Percentiles rank a stretch among this genome's conserved stretches.
Evolutionary conservation across 2,329 filamentous ascomycete genomes (phyloP).

Genomic region (Pyrenochaeta sp.): DNA sequence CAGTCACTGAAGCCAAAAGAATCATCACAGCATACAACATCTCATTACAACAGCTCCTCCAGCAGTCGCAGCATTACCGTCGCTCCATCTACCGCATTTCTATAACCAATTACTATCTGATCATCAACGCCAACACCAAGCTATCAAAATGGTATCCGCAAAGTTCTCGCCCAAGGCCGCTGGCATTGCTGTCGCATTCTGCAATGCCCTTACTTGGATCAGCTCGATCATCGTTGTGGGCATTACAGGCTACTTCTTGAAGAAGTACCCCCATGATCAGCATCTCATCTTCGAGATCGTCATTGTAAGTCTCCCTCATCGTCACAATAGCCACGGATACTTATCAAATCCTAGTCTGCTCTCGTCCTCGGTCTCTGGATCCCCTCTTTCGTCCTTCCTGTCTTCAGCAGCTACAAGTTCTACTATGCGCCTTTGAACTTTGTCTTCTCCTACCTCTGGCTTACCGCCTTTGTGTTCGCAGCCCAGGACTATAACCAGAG

Average conservation of each 20-base stretch:
- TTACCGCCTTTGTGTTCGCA: conserved; percentile 59
- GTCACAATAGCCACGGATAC: conserved; percentile 16
- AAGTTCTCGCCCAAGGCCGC: conserved; percentile 1
- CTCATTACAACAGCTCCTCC: conserved; percentile 11
- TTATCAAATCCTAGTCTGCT: conserved; percentile 42
- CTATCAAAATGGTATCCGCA: conserved; percentile 16
- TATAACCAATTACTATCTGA: neutral
- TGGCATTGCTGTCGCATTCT: conserved; percentile 9
- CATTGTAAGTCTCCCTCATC: conserved; percentile 44
- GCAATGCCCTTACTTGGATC: conserved; percentile 47
- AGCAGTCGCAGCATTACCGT: conserved; percentile 9
- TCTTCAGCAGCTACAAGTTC: conserved; percentile 48
- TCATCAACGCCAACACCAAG: neutral
- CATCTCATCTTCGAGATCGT: conserved; percentile 52
- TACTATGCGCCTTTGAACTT: conserved; percentile 53
- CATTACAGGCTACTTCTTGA: conserved; percentile 52
- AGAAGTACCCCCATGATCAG: conserved; percentile 39
- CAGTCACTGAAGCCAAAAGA: neutral
- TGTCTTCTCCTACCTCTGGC: conserved; percentile 59
- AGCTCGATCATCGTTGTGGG: conserved; percentile 54
- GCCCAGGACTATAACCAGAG: conserved; percentile 54
- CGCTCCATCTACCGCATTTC: neutral
- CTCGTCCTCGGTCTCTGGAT: conserved; percentile 52
- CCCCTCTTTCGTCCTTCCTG: conserved; percentile 46
- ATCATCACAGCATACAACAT: conserved; percentile 2